phyloP scores from a whole-genome alignment of 2,329 filamentous ascomycete species.

The Ascochyta viciae-villosae region DNA sequence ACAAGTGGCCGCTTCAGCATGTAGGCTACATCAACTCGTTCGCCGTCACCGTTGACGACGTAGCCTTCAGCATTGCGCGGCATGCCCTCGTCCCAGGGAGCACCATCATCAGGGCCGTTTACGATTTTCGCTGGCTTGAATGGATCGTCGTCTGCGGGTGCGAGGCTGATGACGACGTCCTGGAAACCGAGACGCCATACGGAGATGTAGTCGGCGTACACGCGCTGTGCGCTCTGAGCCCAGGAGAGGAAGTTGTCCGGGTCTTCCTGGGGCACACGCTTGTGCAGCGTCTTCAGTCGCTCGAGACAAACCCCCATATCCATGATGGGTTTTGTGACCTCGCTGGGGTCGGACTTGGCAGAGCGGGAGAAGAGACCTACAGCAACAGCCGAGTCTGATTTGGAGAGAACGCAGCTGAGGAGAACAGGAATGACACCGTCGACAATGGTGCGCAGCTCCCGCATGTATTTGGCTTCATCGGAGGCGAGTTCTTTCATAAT shows the following conservation, averaged over 20 bases:
- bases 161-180: constrained; percentile 91
- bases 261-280: constrained; percentile 77
- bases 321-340: constrained; percentile 84
- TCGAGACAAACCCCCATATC: constrained; percentile 93
- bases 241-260: constrained; percentile 76
- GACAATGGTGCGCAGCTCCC: constrained; percentile 90
- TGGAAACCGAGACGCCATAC: constrained; percentile 94
- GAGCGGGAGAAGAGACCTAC: constrained; percentile 72
- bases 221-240: constrained; percentile 77
- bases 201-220: constrained; percentile 85
- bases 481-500: constrained; percentile 80
- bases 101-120: constrained; percentile 55
- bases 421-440: constrained; percentile 95
- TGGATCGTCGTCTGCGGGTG: constrained; percentile 71
- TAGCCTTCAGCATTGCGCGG: constrained; percentile 66
- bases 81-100: constrained; percentile 62
- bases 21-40: constrained; percentile 92
- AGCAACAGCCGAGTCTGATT: constrained; percentile 68
- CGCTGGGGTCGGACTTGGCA: constrained; percentile 62
- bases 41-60: constrained; percentile 74
- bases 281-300: constrained; percentile 80
- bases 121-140: constrained; percentile 54
- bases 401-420: constrained; percentile 80
- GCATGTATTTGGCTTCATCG: constrained; percentile 86
- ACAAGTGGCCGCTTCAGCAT: constrained; percentile 88